Conservation (phyloP, 2,329 filamentous ascomycete genomes). For the Hypoxylon sp. region DNA sequence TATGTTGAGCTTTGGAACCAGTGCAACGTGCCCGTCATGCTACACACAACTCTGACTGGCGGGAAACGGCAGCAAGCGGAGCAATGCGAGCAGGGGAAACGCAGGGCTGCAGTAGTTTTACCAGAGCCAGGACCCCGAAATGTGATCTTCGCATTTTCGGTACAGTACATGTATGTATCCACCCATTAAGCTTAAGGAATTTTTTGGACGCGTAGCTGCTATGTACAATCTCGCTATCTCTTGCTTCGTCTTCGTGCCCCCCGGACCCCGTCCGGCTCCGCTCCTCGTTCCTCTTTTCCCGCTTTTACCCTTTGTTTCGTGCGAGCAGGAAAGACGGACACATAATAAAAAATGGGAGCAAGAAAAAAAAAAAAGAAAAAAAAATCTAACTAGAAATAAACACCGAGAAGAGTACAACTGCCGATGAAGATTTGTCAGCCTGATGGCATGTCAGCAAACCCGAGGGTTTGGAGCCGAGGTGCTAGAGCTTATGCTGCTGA, state of each 20-base stretch:
- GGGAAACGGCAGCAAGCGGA: slow-evolving; percentile 22
- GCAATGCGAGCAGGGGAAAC: slow-evolving; percentile 9
- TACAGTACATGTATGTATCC: no score
- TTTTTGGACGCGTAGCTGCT: not conserved
- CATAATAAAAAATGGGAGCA: not conserved
- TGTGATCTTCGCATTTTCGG: no score
- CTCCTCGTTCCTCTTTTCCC: slow-evolving; percentile 3
- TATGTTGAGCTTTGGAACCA: slow-evolving; percentile 25
- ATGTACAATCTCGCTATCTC: slow-evolving; percentile 21
- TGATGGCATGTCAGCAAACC: slow-evolving; percentile 32
- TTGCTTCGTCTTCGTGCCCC: slow-evolving; percentile 5
- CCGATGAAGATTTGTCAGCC: slow-evolving; percentile 40
- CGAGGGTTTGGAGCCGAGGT: slow-evolving; percentile 42
- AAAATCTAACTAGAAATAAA: slow-evolving; percentile 6
- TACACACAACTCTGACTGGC: slow-evolving; percentile 25
- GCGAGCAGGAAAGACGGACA: not conserved
- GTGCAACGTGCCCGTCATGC: slow-evolving; percentile 37
- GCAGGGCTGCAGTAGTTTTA: slow-evolving; percentile 36
- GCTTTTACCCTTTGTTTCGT: slow-evolving; percentile 1
- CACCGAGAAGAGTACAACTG: slow-evolving; percentile 24
- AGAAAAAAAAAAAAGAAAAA: slow-evolving; percentile 7
- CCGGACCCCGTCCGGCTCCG: not conserved
- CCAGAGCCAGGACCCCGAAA: slow-evolving; percentile 20
- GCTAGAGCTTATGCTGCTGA: slow-evolving; percentile 43
- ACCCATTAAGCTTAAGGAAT: slow-evolving; percentile 35